phyloP scores from a whole-genome alignment of 106 monocot genomes.

The Gastrodia elata region DNA sequence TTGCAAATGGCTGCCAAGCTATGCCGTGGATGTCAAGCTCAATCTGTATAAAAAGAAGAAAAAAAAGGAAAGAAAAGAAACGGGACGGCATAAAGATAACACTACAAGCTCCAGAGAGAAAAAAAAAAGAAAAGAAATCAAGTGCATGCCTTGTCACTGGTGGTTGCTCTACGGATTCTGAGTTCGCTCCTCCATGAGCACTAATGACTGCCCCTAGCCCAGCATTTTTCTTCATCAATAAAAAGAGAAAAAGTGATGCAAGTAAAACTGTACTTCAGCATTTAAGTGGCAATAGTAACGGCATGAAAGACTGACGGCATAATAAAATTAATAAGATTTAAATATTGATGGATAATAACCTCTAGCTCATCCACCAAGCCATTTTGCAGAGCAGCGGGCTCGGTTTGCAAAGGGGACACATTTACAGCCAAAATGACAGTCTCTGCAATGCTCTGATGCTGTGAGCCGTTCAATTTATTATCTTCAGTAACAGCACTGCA shows the following conservation, averaged over 20 bases:
- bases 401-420: slow-evolving; percentile 8
- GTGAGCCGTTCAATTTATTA: not conserved
- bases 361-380: slow-evolving; percentile 15
- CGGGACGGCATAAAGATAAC: slow-evolving; percentile 42
- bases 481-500: not conserved
- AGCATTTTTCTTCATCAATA: slow-evolving; percentile 27
- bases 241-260: slow-evolving; percentile 4
- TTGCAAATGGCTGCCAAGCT: not conserved
- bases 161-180: slow-evolving; percentile 29
- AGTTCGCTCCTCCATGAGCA: slow-evolving; percentile 23
- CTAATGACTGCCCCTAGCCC: slow-evolving; percentile 20
- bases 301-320: not conserved
- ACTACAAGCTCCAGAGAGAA: slow-evolving; percentile 6
- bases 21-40: slow-evolving; percentile 36
- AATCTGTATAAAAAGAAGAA: slow-evolving; percentile 22
- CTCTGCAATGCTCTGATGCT: not conserved
- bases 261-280: not conserved
- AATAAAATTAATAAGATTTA: not conserved
- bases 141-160: slow-evolving; percentile 34
- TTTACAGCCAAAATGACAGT: not conserved
- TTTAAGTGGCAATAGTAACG: not conserved
- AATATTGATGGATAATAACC: slow-evolving; percentile 14
- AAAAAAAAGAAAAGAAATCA: slow-evolving; percentile 8
- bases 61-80: slow-evolving; percentile 16
- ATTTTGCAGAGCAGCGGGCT: slow-evolving; percentile 7